phyloP scores from a whole-genome alignment of 495 filamentous ascomycete species.

The Pyronema domesticum region DNA sequence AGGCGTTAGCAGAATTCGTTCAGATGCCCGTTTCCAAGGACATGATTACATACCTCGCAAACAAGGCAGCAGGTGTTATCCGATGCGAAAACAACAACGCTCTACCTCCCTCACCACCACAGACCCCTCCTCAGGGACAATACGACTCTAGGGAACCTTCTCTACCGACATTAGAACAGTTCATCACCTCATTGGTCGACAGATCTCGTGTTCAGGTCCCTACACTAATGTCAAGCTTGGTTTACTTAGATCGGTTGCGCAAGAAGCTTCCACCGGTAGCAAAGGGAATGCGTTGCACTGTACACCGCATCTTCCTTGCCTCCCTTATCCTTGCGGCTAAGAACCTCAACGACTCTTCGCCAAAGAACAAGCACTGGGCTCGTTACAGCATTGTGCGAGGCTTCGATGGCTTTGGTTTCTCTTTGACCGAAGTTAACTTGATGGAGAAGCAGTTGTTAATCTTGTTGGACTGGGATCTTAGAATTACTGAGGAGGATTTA shows the following conservation, averaged over 20 bases:
- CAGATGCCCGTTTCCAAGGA: conserved; percentile 57
- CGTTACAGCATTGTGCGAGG: conserved; percentile 64
- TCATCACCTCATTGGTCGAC: conserved; percentile 78
- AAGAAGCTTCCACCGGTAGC: conserved; percentile 76
- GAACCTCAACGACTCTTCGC: conserved; percentile 75
- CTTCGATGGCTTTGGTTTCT: conserved; percentile 74
- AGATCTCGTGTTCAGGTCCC: conserved; percentile 93
- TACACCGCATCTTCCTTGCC: conserved; percentile 75
- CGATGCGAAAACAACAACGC: conserved; percentile 55
- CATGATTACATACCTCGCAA: conserved; percentile 74
- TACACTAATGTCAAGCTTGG: conserved; percentile 87
- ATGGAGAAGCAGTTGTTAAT: conserved; percentile 97
- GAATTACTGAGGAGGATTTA: conserved; percentile 68
- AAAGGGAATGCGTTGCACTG: conserved; percentile 93
- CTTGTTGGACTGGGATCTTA: conserved; percentile 81
- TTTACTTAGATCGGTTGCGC: conserved; percentile 76
- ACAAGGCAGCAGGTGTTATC: conserved; percentile 72
- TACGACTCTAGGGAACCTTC: conserved; percentile 26
- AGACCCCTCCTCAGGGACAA: conserved; percentile 43
- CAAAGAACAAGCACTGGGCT: conserved; percentile 99
- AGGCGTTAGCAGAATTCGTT: conserved; percentile 79
- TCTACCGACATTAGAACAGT: conserved; percentile 66
- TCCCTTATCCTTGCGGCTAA: conserved; percentile 62
- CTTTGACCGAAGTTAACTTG: conserved; percentile 81
- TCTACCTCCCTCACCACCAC: conserved; percentile 49